phyloP scores from a whole-genome alignment of 176 grass and related monocot species.

The Themeda triandra region DNA sequence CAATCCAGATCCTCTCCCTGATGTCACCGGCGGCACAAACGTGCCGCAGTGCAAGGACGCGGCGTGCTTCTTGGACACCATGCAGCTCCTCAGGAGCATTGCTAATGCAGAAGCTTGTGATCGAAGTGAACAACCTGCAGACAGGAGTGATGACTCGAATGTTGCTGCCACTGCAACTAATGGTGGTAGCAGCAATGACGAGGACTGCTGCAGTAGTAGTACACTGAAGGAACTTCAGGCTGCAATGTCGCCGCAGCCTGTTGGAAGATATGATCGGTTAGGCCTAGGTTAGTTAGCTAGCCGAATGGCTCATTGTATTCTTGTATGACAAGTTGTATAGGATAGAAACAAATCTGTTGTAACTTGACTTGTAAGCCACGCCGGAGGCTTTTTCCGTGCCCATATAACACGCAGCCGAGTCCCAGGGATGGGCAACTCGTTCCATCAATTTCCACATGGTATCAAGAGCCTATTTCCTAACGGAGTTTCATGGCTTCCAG shows the following conservation, averaged over 20 bases:
- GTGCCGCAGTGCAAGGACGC: constrained; percentile 24
- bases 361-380: too few species aligned
- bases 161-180: neutral
- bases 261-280: too few species aligned
- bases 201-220: constrained; percentile 13
- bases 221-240: constrained; percentile 13
- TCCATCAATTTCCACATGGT: too few species aligned
- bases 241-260: constrained; percentile 39
- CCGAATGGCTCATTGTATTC: too few species aligned
- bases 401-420: too few species aligned
- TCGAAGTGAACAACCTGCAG: neutral
- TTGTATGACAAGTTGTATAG: too few species aligned
- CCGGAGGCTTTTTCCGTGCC: too few species aligned
- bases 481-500: too few species aligned
- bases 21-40: constrained; percentile 20
- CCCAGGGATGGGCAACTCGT: too few species aligned
- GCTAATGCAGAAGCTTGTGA: constrained; percentile 33
- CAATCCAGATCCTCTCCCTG: constrained; percentile 46
- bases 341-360: too few species aligned
- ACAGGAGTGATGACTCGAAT: neutral
- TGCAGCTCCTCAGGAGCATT: constrained; percentile 41
- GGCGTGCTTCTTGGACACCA: constrained; percentile 18
- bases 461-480: too few species aligned
- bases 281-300: too few species aligned
- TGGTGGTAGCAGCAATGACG: neutral